Percentiles rank a stretch among this genome's conserved stretches.
Conservation (phyloP, 73 alveolate genomes). For the Blepharisma stoltei region DNA sequence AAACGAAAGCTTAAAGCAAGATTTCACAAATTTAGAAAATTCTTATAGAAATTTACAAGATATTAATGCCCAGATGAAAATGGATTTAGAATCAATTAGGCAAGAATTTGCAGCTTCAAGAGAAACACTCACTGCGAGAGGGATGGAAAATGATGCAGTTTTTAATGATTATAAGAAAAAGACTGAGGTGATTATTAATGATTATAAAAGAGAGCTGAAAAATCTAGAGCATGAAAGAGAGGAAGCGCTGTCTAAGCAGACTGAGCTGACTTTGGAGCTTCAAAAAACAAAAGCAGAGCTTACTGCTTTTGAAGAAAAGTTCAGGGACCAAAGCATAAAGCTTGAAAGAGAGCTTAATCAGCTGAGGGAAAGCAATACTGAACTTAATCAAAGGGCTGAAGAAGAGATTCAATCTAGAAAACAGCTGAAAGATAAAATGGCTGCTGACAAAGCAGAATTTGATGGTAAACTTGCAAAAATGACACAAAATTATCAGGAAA, state of each 20-base stretch:
- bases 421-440: background rate
- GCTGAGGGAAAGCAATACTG: background rate
- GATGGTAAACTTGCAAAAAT: background rate
- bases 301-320: background rate
- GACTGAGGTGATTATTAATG: slow-evolving; percentile 11
- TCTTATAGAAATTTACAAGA: background rate
- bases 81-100: background rate
- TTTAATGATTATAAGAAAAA: slow-evolving; percentile 16
- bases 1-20: background rate
- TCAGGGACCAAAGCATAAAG: background rate
- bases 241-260: slow-evolving; percentile 13
- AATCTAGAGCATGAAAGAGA: slow-evolving; percentile 27
- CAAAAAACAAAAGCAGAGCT: slow-evolving; percentile 19
- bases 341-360: background rate
- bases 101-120: slow-evolving; percentile 17
- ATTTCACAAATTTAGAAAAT: background rate
- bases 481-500: background rate
- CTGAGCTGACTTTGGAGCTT: slow-evolving; percentile 24
- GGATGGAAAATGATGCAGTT: background rate
- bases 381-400: slow-evolving; percentile 1
- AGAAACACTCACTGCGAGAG: slow-evolving; percentile 3
- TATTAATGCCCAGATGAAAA: background rate
- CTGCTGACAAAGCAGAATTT: background rate
- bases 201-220: slow-evolving; percentile 16
- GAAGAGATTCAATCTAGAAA: slow-evolving; percentile 14